phyloP scores from a whole-genome alignment of 2,329 filamentous ascomycete genomes.

The Nigrospora osmanthi region DNA sequence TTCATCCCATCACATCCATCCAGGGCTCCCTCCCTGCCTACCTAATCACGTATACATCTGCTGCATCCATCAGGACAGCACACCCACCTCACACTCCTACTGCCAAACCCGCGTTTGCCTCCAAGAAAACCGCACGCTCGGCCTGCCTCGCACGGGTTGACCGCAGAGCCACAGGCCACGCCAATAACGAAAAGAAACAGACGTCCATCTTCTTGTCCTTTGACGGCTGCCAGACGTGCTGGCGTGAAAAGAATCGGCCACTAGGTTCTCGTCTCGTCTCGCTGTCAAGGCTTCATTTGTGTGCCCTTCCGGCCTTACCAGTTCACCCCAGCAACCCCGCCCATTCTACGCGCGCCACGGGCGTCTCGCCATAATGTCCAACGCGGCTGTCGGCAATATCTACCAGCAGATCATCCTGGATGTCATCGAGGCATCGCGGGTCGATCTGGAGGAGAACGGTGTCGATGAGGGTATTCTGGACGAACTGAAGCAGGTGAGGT shows the following conservation, averaged over 20 bases:
- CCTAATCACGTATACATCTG: no score
- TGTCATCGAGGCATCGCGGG: slow-evolving; percentile 84
- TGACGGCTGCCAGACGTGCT: neutral
- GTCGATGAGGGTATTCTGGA: slow-evolving; percentile 81
- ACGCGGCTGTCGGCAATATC: slow-evolving; percentile 60
- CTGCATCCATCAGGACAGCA: no score
- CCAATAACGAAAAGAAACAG: no score
- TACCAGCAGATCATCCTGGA: slow-evolving; percentile 74
- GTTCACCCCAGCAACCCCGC: neutral
- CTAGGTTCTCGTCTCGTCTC: no score
- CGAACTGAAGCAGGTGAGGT: slow-evolving; percentile 77
- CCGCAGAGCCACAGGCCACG: no score
- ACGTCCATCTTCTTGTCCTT: neutral
- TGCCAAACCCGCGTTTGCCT: no score
- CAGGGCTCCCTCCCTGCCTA: no score
- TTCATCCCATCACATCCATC: no score
- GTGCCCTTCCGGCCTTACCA: neutral
- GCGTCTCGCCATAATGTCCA: slow-evolving; percentile 41
- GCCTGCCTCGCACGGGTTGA: no score
- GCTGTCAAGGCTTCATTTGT: neutral
- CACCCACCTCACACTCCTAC: no score
- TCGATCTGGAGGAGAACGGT: slow-evolving; percentile 95
- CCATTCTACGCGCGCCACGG: neutral
- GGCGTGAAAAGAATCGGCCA: neutral
- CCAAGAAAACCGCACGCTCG: no score